phyloP scores from a whole-genome alignment of 2,329 filamentous ascomycete genomes.

The Xylariales sp. region DNA sequence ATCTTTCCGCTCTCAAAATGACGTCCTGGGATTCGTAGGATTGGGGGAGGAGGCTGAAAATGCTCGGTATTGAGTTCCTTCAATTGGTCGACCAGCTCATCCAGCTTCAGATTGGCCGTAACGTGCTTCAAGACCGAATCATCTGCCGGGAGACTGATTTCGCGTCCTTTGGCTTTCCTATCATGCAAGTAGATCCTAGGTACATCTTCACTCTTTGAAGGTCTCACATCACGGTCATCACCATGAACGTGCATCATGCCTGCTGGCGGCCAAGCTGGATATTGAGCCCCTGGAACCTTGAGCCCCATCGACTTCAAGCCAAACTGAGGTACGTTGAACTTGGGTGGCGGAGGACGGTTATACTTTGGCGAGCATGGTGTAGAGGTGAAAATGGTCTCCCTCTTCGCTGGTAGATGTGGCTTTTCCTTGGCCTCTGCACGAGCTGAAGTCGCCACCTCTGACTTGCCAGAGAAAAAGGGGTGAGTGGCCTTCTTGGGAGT shows the following conservation, averaged over 20 bases:
- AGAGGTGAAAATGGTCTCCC: slow-evolving; percentile 41
- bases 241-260: slow-evolving; percentile 62
- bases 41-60: slow-evolving; percentile 39
- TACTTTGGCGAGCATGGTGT: slow-evolving; percentile 50
- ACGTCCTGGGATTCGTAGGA: slow-evolving; percentile 50
- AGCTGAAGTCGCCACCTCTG: slow-evolving; percentile 22
- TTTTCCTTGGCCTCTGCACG: slow-evolving; percentile 20
- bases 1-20: slow-evolving; percentile 55
- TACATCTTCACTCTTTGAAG: not conserved
- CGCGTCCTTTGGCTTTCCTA: slow-evolving; percentile 48
- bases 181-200: slow-evolving; percentile 12
- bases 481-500: slow-evolving; percentile 31
- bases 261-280: slow-evolving; percentile 68
- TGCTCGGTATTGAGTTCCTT: slow-evolving; percentile 32
- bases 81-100: slow-evolving; percentile 26
- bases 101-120: slow-evolving; percentile 35
- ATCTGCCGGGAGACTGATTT: slow-evolving; percentile 31
- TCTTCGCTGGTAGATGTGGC: slow-evolving; percentile 26
- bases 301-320: slow-evolving; percentile 39
- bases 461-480: slow-evolving; percentile 64
- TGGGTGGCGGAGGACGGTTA: slow-evolving; percentile 23
- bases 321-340: slow-evolving; percentile 35
- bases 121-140: slow-evolving; percentile 40
- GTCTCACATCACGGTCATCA: slow-evolving; percentile 8
- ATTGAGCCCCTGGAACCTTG: slow-evolving; percentile 61